Base-by-base conservation (phyloP, 331 rosid species). In the Saraca asoca region DNA sequence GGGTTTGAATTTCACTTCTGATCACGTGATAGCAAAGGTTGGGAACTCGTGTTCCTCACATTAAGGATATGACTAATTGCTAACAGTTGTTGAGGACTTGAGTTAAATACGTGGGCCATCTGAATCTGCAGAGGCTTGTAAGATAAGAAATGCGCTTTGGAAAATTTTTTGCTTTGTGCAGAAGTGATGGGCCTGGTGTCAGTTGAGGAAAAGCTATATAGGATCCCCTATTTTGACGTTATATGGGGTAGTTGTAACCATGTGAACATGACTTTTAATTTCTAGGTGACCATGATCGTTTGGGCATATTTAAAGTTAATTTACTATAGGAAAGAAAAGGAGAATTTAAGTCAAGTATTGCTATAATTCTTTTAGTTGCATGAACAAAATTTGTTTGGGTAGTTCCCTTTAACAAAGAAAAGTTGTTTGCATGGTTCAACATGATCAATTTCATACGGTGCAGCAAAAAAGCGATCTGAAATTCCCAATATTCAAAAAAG, bases 1-100 rank as follows among this genome's bases (percentile, higher is more conserved):
- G 87, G 84, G 6, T 75, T 68, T 45, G 75, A 71, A 18, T 91
- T 88, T 73, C 79, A 91, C 58, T 91, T 74, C 82, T 91, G 81
- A 86, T 71, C 70, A 0, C 31, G 31, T 24, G 31, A 24, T 60
- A 44, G 64, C 35, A 52, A 46, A 52, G 31, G 31, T 24, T 3
- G 31, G 31, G 3, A 24, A 24, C 3, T 3, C 31, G 31, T 54
- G 20, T 14, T 35, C 56, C 51, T 38, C 14, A 37, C 15, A 43
- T 12, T 71, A 41, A 64, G 67, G 50, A 44, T 70, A 66, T 68
- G 73, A 78, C 88, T 87, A 67, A 82, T 65, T 62, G 80, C 82
- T 87, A 75, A 87, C 79, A 68, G 71, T 75, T 75, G 73, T 72
- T 75, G 76, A 24, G 31, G 31, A 24, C 3, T 24, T 24, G 31